These are phyloP conservation scores for Entomortierella beljakovae DNA, from an alignment of 192 early-diverging fungal genomes.

Conservation along the genomic window DNA sequence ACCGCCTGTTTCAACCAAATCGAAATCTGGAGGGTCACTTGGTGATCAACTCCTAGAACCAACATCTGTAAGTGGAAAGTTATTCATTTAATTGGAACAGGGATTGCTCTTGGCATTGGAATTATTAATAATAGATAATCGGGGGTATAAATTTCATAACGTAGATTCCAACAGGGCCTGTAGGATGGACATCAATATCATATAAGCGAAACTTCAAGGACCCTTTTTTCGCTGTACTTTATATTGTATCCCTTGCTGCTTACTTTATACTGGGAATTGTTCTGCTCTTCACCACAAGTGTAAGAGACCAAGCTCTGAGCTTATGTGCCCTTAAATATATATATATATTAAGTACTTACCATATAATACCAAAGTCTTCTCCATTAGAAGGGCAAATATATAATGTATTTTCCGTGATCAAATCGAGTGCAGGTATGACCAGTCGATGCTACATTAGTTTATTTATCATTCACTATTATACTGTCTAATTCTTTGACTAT, in stretches of 20 bases:
- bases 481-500: background rate
- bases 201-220: slow-evolving; percentile 63
- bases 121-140: too few species aligned
- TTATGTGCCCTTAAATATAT: too few species aligned
- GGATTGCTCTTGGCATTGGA: background rate
- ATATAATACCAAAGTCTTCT: slow-evolving; percentile 31
- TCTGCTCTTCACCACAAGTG: slow-evolving; percentile 63
- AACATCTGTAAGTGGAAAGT: slow-evolving; percentile 44
- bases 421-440: slow-evolving; percentile 59
- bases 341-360: slow-evolving; percentile 11
- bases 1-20: slow-evolving; percentile 30
- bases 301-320: too few species aligned
- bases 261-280: slow-evolving; percentile 59
- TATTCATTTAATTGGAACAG: background rate
- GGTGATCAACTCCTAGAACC: slow-evolving; percentile 63
- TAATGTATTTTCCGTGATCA: slow-evolving; percentile 57
- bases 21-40: slow-evolving; percentile 42
- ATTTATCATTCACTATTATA: background rate
- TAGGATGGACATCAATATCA: slow-evolving; percentile 56
- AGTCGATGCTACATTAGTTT: background rate
- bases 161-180: slow-evolving; percentile 50
- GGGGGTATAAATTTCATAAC: background rate
- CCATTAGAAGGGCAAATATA: slow-evolving; percentile 45
- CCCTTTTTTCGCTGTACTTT: slow-evolving; percentile 59
- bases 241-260: slow-evolving; percentile 37